Evolutionary conservation across 441 rosid species (phyloP), one percentile per base, ranked within the genome.

Genomic region (Gossypium laxum): DNA sequence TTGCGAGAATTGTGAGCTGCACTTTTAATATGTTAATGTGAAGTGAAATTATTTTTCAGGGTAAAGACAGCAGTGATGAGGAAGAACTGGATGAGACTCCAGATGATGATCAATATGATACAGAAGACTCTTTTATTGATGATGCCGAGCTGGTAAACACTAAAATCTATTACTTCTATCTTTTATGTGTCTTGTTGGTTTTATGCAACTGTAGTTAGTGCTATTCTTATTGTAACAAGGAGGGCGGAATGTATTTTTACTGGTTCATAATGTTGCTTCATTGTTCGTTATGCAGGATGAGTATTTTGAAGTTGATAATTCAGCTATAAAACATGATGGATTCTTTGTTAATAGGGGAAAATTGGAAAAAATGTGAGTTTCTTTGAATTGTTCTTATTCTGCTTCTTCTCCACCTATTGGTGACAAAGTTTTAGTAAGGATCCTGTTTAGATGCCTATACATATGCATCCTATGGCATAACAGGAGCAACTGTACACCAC

Each of bases 81-180:
- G 99, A 88, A 83, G 97, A 88, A 75, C 82, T 90, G 60, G 88
- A 89, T 75, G 91, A 90, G 78, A 81, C 83, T 70, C 98, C 99
- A 0, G 97, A 92, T 72, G 98, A 94, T 59, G 96, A 94, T 75
- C 98, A 94, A 70, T 94, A 94, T 77, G 99, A 94, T 77, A 89
- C 99, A 11, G 99, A 91, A 77, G 99, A 94, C 78, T 94, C 99
- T 70, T 94, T 94, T 80, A 94, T 94, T 62, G 98, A 94, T 77
- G 99, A 94, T 78, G 88, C 83, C 54, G 99, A 94, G 76, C 83
- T 94, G 97, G 99, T 94, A 22, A 41, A 92, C 80, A 15, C 70
- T 67, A 58, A 55, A 50, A 32, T 77, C 56, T 70, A 11, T 81
- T 79, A 41, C 57, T 47, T 66, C 26, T 48, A 51, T 34, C 60